Conservation (phyloP, 164 flowering plant genomes). For the Warburgia ugandensis region DNA sequence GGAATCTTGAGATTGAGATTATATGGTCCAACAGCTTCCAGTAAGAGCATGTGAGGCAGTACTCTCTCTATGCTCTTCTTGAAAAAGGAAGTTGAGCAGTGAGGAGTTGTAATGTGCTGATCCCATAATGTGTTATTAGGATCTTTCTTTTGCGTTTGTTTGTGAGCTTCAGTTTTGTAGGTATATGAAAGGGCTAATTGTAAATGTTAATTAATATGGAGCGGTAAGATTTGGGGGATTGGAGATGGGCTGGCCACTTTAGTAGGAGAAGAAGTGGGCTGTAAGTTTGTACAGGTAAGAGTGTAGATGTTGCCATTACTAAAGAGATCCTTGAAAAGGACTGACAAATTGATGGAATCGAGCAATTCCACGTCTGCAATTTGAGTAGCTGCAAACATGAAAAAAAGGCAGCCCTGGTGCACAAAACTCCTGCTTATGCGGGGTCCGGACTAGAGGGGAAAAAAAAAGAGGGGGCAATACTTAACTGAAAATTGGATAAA, state of each 20-base stretch:
- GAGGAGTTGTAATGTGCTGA: background rate
- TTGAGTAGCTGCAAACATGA: too few species aligned
- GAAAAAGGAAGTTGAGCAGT: slow-evolving; percentile 12
- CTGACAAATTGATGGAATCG: too few species aligned
- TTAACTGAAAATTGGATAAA: too few species aligned
- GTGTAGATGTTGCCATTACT: slow-evolving; percentile 1
- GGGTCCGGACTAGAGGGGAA: too few species aligned
- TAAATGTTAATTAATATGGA: slow-evolving; percentile 16
- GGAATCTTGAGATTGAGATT: slow-evolving; percentile 83
- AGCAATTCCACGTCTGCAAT: too few species aligned
- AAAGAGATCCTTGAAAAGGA: too few species aligned
- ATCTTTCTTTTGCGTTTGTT: background rate
- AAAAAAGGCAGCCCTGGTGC: too few species aligned
- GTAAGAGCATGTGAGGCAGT: slow-evolving; percentile 24
- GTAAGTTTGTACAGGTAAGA: slow-evolving; percentile 11
- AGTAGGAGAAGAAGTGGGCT: background rate
- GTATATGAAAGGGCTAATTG: slow-evolving; percentile 18
- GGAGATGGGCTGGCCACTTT: background rate
- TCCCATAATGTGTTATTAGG: background rate
- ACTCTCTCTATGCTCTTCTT: slow-evolving; percentile 5
- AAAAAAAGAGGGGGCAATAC: too few species aligned
- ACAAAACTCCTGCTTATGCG: too few species aligned
- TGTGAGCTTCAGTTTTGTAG: slow-evolving; percentile 44
- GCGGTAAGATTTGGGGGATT: too few species aligned
- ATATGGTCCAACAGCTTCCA: slow-evolving; percentile 64